Evolutionary conservation across 768 basidiomycete species (phyloP), one percentile per base, ranked within the genome.

Genomic region (Leccinum sublutescens): DNA sequence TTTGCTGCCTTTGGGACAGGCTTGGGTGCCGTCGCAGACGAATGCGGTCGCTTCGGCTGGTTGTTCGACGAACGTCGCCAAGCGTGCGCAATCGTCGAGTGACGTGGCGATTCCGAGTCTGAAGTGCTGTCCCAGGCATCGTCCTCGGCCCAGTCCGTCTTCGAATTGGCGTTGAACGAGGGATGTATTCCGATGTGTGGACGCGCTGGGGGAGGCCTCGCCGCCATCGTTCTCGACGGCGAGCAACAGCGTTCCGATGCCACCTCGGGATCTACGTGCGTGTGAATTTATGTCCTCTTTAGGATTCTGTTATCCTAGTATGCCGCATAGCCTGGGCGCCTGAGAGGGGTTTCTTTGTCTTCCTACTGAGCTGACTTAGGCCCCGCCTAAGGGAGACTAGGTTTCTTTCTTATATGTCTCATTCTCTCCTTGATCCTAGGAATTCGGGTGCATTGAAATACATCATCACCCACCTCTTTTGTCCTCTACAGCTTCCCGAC

Each of bases 41-140:
- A 72, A 43, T 66, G 61, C 17, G 58, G 68, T 29, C 63, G 74
- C 62, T 58, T 68, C 19, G 63, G 58, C 55, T 59, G 62, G 55
- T 64, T 56, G 34, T 64, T 64, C 33, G 65, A 56, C 62, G 68
- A 63, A 69, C 75, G 62, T 66, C 63, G 77, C 80, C 79, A 80
- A 17, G 79, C 73, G 67, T 74, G 77, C n/a, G 79, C 71, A 47
- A 82, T 65, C 10, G 80, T 79, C n/a, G 81, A 80, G 58, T 79
- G 82, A 64, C 79, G 81, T 57, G 82, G 83, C 55, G 83, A 86
- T 73, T 90, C 89, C 50, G 85, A 86, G 75, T 93, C 91, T 17
- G 90, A 92, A 54, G 82, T 80, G 66, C 86, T 88, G 75, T 93
- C 91, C 91, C 91, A 93, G 50, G 84, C 89, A 70, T 93, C 91